These are phyloP conservation scores for Calonectria pauciramosa DNA, from an alignment of 2,329 filamentous ascomycete genomes.

Conservation along the genomic window DNA sequence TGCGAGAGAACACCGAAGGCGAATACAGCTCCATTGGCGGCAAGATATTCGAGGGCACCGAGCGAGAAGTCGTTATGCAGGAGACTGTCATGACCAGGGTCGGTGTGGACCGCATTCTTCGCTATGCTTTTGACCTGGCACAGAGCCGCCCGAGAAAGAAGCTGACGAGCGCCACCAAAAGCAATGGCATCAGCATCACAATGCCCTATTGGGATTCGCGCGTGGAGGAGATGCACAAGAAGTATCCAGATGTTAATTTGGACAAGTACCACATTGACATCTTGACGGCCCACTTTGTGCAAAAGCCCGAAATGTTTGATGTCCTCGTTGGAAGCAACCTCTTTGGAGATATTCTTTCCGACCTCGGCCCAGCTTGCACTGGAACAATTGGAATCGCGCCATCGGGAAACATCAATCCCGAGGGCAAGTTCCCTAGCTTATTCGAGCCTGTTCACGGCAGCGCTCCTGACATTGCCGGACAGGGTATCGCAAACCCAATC, in stretches of 20 bases:
- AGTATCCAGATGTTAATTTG: conserved; percentile 70
- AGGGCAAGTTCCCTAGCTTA: conserved; percentile 64
- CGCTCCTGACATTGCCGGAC: conserved; percentile 80
- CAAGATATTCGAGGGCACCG: conserved; percentile 69
- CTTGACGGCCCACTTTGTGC: conserved; percentile 74
- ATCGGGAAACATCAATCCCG: conserved; percentile 76
- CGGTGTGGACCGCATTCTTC: conserved; percentile 71
- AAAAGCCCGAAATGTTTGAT: conserved; percentile 70
- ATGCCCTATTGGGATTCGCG: conserved; percentile 79
- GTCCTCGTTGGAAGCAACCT: conserved; percentile 76
- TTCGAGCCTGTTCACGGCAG: conserved; percentile 79
- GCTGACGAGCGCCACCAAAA: conserved; percentile 77
- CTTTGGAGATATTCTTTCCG: conserved; percentile 77
- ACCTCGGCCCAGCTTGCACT: conserved; percentile 78
- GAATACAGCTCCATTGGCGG: conserved; percentile 77
- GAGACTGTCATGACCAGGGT: conserved; percentile 74
- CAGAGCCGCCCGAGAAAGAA: conserved; percentile 68
- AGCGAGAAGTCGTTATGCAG: conserved; percentile 73
- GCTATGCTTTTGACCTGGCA: conserved; percentile 75
- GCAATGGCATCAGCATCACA: conserved; percentile 75
- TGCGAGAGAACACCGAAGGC: conserved; percentile 77
- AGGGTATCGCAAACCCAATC: conserved; percentile 81
- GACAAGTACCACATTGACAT: conserved; percentile 79
- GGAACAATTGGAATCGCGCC: conserved; percentile 82
- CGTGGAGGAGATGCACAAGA: conserved; percentile 64